Conservation (phyloP, 2,329 filamentous ascomycete species). For the Scedosporium boydii region DNA sequence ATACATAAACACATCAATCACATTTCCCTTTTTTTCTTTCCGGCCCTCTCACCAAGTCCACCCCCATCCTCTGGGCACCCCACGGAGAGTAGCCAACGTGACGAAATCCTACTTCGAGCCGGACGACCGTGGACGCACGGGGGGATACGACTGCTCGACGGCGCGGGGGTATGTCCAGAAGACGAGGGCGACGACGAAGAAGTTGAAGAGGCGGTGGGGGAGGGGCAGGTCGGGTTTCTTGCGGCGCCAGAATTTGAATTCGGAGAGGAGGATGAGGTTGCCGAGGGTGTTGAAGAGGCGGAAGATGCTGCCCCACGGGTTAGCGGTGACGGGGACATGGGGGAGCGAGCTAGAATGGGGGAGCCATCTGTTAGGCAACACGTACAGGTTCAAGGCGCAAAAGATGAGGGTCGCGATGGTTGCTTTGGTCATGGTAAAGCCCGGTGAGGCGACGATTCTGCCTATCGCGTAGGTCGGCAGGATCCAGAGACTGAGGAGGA, state of each 20-base stretch:
- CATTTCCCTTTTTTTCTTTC: background rate
- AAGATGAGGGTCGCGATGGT: conserved; percentile 23
- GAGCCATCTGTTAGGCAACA: background rate
- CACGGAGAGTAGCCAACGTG: background rate
- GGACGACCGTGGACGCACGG: background rate
- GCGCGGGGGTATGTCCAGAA: conserved; percentile 32
- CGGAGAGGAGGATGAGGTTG: conserved; percentile 25
- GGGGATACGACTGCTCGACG: conserved; percentile 20
- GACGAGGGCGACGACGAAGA: conserved; percentile 21
- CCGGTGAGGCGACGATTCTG: conserved; percentile 9
- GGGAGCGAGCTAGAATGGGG: background rate
- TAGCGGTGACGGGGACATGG: background rate
- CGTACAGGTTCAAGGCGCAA: conserved; percentile 28
- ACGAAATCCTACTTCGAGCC: background rate
- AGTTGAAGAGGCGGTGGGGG: conserved; percentile 16
- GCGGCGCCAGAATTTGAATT: conserved; percentile 28
- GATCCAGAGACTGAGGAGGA: conserved; percentile 16
- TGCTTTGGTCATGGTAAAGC: conserved; percentile 8
- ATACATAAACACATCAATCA: background rate
- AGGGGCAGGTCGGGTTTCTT: conserved; percentile 19
- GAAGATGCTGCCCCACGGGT: conserved; percentile 18
- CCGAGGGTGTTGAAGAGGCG: conserved; percentile 28
- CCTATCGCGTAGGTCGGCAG: conserved; percentile 16
- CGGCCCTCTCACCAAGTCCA: background rate
- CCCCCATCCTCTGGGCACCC: background rate